A percentile compares a stretch with the other conserved stretches of the same genome.
Evolutionary conservation across 768 basidiomycete genomes (phyloP).

Genomic region (Leccinum fibrillosum): DNA sequence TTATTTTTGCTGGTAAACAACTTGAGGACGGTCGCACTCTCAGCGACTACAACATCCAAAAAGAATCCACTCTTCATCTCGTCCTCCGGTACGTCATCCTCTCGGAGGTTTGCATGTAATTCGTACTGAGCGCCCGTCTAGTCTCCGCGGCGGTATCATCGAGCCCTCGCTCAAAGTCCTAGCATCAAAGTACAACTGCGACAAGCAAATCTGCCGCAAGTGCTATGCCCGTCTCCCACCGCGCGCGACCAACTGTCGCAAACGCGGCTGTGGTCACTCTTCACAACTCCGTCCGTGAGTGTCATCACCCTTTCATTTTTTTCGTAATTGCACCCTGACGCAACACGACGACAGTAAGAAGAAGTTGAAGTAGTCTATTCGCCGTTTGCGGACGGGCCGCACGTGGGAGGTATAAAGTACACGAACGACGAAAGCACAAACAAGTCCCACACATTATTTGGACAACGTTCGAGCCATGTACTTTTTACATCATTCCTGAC

Average conservation of each 20-base stretch:
- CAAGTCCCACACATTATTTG: neutral
- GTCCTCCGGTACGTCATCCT: conserved; percentile 74
- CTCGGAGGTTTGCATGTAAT: too few relatives aligned
- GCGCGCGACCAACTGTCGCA: conserved; percentile 99
- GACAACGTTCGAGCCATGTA: conserved; percentile 14
- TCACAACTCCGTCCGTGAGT: conserved; percentile 89
- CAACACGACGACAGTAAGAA: conserved; percentile 62
- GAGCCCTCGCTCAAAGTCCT: conserved; percentile 98
- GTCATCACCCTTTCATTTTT: neutral
- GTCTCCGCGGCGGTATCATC: conserved; percentile 75
- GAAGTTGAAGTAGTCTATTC: conserved; percentile 80
- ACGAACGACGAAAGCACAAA: conserved; percentile 5
- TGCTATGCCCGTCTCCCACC: conserved; percentile 99
- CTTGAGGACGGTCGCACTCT: conserved; percentile 97
- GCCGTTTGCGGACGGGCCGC: neutral
- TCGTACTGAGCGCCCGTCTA: conserved; percentile 3
- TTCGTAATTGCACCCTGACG: neutral
- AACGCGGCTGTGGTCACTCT: conserved; percentile 88
- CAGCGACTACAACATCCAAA: conserved; percentile 97
- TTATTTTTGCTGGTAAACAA: conserved; percentile 86
- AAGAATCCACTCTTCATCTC: conserved; percentile 96
- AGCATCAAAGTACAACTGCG: conserved; percentile 97
- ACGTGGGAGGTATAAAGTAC: conserved; percentile 14
- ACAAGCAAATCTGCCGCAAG: conserved; percentile 99
- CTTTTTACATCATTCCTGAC: conserved; percentile 13